Conservation (phyloP, 331 rosid genomes). For the Prunus yedoensis region DNA sequence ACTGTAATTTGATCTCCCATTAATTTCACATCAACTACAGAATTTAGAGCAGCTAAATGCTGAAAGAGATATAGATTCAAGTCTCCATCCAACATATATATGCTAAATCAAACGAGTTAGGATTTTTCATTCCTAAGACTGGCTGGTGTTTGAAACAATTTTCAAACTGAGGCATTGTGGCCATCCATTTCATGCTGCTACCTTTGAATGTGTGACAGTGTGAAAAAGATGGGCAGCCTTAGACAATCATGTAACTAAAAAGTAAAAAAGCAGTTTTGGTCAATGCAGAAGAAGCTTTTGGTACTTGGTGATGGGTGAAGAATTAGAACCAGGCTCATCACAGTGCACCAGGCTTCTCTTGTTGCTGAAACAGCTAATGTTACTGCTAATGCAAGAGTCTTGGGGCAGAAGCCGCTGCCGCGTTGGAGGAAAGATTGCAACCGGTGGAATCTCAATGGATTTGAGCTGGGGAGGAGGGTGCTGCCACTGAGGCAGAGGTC, state of each 20-base stretch:
- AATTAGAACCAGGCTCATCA: slow-evolving; percentile 24
- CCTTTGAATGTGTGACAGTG: slow-evolving; percentile 31
- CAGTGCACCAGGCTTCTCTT: slow-evolving; percentile 39
- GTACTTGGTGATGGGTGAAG: slow-evolving; percentile 34
- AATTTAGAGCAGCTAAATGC: slow-evolving; percentile 18
- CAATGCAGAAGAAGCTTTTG: slow-evolving; percentile 35
- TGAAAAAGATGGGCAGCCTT: slow-evolving; percentile 39
- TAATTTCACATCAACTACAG: slow-evolving; percentile 25
- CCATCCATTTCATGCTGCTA: slow-evolving; percentile 38
- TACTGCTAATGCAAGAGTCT: slow-evolving; percentile 25
- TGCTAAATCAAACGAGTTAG: slow-evolving; percentile 30
- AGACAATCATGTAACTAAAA: slow-evolving; percentile 32
- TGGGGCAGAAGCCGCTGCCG: slow-evolving; percentile 9
- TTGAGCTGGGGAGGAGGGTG: slow-evolving; percentile 87
- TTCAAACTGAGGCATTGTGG: slow-evolving; percentile 19
- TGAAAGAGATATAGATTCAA: neutral
- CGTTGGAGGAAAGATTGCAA: slow-evolving; percentile 45
- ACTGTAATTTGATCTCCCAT: slow-evolving; percentile 5
- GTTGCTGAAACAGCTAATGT: slow-evolving; percentile 23
- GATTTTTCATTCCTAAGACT: slow-evolving; percentile 25
- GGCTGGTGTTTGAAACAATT: slow-evolving; percentile 2
- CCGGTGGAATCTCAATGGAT: slow-evolving; percentile 69
- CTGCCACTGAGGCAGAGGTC: slow-evolving; percentile 92
- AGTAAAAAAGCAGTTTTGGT: slow-evolving; percentile 22
- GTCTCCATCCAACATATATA: slow-evolving; percentile 4